Evolutionary conservation across 345 rosid species (phyloP), one percentile per base, ranked within the genome.

Genomic region (Aquilaria yunnanensis): DNA sequence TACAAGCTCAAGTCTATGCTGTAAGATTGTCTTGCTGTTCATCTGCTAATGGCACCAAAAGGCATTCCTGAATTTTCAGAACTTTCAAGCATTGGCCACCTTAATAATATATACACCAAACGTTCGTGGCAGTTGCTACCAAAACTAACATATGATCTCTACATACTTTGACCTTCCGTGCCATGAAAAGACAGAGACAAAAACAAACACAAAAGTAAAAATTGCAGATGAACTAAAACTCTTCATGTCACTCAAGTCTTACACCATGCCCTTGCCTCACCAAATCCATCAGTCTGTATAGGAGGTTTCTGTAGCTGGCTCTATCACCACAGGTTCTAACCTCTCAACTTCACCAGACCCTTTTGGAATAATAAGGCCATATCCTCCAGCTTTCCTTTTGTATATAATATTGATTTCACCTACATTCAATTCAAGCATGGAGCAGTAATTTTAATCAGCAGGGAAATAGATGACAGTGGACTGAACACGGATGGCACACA

Each of bases 381-480:
- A 93, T 0, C 98, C 98, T 66, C 97, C 98, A 41, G 80, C 84
- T 70, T 71, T 83, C 77, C 97, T 83, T 73, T 82, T 86, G 86
- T 93, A 93, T 51, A 90, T 59, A 54, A 90, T 90, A 71, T 93
- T 93, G 34, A 93, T 79, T 81, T 90, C 96, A 62, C 97, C 98
- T 90, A 75, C 34, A 74, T 50, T 59, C 68, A 61, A 51, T 52
- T 67, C 60, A 23, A 71, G 12, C 62, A 47, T 55, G 62, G 50
- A 56, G 32, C 6, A 32, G 9, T 51, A 37, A 37, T 5, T 56
- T 47, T 51, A 10, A 50, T 30, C 29, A 48, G 49, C 50, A 34
- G 10, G 23, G 56, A n/a, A 13, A 54, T 51, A 13, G 13, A 57
- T 6, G 32, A 57, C 37, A 32, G 23, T 37, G 37, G 14, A 61